These are phyloP conservation scores for Saccharomycopsis fermentans DNA, from an alignment of 805 yeast genomes.

Conservation along the genomic window DNA sequence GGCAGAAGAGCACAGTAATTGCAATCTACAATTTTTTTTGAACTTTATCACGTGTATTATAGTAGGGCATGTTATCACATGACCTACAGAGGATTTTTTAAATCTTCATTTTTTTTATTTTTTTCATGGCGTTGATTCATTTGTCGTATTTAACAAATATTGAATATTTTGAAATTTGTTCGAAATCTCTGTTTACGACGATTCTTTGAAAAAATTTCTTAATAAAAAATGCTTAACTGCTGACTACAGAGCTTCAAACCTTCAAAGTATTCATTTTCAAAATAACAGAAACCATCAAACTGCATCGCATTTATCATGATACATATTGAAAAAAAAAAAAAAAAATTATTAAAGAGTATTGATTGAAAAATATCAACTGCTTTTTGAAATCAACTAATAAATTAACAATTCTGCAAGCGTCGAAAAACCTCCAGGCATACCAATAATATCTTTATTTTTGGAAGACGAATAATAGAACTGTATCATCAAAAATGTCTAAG, in stretches of 20 bases:
- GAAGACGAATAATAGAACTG: conserved; percentile 52
- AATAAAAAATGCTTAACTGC: no score
- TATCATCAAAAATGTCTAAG: conserved; percentile 59
- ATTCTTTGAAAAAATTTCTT: no score
- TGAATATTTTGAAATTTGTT: no score
- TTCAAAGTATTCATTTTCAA: background rate
- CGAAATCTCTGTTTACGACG: no score
- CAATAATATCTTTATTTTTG: conserved; percentile 41
- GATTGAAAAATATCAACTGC: no score
- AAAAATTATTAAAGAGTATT: background rate
- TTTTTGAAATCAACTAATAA: background rate
- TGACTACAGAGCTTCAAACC: background rate
- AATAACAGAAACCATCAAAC: background rate
- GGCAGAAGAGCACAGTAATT: no score
- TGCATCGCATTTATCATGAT: background rate
- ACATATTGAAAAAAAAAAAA: background rate
- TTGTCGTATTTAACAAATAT: no score
- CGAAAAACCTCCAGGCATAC: conserved; percentile 44
- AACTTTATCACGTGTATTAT: background rate
- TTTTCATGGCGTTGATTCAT: no score
- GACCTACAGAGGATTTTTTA: background rate
- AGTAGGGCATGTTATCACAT: background rate
- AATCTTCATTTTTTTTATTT: background rate
- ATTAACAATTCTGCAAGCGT: conserved; percentile 20
- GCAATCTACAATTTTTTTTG: no score